These are phyloP conservation scores for Cucumis melo DNA, from an alignment of 306 rosid species.

Conservation along the genomic window DNA sequence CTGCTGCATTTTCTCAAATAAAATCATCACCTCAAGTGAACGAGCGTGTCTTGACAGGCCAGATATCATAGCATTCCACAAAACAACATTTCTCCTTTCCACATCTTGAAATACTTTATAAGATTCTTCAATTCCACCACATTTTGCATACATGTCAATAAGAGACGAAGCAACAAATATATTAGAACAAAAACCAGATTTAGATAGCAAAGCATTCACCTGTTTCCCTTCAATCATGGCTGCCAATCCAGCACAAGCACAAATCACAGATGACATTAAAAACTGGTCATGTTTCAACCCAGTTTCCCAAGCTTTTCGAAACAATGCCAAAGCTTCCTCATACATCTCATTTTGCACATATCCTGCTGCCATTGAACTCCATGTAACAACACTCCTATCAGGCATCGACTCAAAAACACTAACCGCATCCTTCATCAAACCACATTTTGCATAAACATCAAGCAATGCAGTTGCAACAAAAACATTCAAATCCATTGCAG, in stretches of 20 bases:
- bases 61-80: conserved; percentile 75
- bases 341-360: conserved; percentile 51
- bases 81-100: conserved; percentile 36
- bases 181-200: conserved; percentile 48
- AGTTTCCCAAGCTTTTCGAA: conserved; percentile 29
- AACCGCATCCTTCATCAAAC: conserved; percentile 43
- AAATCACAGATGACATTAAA: conserved; percentile 48
- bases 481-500: conserved; percentile 44
- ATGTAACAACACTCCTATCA: conserved; percentile 52
- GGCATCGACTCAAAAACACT: conserved; percentile 53
- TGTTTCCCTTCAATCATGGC: conserved; percentile 64
- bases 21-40: conserved; percentile 47
- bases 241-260: conserved; percentile 76
- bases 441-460: conserved; percentile 65
- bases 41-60: conserved; percentile 68
- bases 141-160: conserved; percentile 80
- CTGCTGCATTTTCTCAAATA: conserved; percentile 89
- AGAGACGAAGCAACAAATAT: conserved; percentile 46
- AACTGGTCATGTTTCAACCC: conserved; percentile 43
- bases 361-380: conserved; percentile 87
- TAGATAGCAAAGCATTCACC: conserved; percentile 48
- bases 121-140: conserved; percentile 67
- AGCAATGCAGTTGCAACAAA: conserved; percentile 79
- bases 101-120: conserved; percentile 39
- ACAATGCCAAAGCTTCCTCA: conserved; percentile 64